Evolutionary conservation across 2,329 filamentous ascomycete species (phyloP), one percentile per base, ranked within the genome.

Genomic region (Xylariomycetidae sp.): DNA sequence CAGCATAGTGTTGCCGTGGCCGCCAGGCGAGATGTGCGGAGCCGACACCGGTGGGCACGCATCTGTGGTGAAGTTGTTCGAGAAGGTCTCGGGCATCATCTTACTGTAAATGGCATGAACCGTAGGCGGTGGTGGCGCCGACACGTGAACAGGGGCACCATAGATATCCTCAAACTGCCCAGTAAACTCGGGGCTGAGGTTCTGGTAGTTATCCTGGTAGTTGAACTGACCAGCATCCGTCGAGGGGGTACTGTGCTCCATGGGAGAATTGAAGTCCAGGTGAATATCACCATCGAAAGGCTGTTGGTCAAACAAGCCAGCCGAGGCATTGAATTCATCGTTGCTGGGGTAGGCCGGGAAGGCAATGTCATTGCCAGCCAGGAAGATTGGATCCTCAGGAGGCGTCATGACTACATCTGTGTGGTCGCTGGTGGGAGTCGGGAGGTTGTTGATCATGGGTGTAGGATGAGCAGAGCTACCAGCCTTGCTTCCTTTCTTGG

Each of bases 1-100:
- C 19, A 86, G 69, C 63, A 85, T 83, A 2, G 77, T 64, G 39
- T 82, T 79, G 22, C 73, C 70, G 48, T 85, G 81, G 5, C 79
- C 82, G 34, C 70, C 68, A 7, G 82, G 81, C 4, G 82, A 87
- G 40, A 86, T 72, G 40, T 85, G 79, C 17, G 68, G 60, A 19
- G 61, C 56, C 19, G 48, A 47, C 37, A 51, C 54, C n/a, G 60
- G 59, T 19, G 60, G 61, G 48, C 57, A 63, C 25, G 67, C 47
- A 10, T 67, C 59, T 18, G 57, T 48, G 4, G 50, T 45, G 34
- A 59, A 64, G 37, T 61, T 57, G 20, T 59, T 58, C 8, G 6
- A 29, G 30, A 70, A 66, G 19, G 62, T 57, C 31, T 65, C 59
- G 3, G 56, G 48, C 39, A 68, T 56, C 41, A 59, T 56, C 54